Evolutionary conservation across 2,329 filamentous ascomycete genomes (phyloP).

Genomic region (Aspergillus alliaceus): DNA sequence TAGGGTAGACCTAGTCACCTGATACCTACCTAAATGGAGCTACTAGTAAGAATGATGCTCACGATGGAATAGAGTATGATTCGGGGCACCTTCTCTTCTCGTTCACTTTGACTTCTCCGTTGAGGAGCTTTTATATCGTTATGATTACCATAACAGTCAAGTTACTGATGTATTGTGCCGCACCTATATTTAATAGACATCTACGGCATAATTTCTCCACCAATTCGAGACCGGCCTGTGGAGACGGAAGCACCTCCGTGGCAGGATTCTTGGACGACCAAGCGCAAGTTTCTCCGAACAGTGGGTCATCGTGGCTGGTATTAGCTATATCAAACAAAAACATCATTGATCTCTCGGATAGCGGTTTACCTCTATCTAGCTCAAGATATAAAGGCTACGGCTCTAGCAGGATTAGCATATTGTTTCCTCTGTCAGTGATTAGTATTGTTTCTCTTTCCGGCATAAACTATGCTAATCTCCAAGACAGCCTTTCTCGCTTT

Average conservation of each 20-base stretch:
- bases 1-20: too few species aligned
- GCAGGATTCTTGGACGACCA: neutral
- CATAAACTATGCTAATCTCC: conserved; percentile 1
- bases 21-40: too few species aligned
- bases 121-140: too few species aligned
- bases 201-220: conserved; percentile 2
- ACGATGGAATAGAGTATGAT: too few species aligned
- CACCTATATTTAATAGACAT: too few species aligned
- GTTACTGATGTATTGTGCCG: too few species aligned
- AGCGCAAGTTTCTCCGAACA: neutral
- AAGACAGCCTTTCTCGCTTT: conserved; percentile 1
- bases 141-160: too few species aligned
- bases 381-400: neutral
- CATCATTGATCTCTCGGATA: neutral
- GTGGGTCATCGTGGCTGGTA: neutral
- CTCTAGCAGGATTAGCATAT: neutral
- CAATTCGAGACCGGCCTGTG: neutral
- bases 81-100: too few species aligned
- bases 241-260: neutral
- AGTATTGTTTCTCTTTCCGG: conserved; percentile 7
- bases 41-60: too few species aligned
- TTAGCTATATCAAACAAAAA: neutral
- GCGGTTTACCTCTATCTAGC: neutral
- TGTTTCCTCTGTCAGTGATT: neutral
- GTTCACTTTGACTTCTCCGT: too few species aligned